These are phyloP conservation scores for Lagenidium sp. DNA, from an alignment of 352 stramenopile genomes.

Conservation along the genomic window DNA sequence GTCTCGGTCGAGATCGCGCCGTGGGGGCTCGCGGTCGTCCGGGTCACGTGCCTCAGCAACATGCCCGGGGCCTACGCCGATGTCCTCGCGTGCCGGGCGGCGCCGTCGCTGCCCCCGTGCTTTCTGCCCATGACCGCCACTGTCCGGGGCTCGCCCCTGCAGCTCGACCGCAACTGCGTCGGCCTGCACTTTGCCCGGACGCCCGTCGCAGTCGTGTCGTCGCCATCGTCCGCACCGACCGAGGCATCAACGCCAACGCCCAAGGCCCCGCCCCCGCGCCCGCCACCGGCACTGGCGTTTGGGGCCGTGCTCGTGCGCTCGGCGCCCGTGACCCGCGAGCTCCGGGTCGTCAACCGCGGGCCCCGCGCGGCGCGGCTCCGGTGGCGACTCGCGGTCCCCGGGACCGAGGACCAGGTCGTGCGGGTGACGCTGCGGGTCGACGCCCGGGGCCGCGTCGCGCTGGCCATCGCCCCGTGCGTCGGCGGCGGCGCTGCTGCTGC, in stretches of 20 bases:
- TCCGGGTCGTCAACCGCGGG: slow-evolving; percentile 63
- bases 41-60: slow-evolving; percentile 68
- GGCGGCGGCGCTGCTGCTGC: neutral
- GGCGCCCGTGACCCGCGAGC: slow-evolving; percentile 24
- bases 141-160: slow-evolving; percentile 46
- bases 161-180: slow-evolving; percentile 55
- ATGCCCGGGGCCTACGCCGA: slow-evolving; percentile 60
- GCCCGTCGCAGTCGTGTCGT: neutral
- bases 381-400: slow-evolving; percentile 48
- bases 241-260: too few species aligned
- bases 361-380: slow-evolving; percentile 41
- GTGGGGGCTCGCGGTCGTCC: slow-evolving; percentile 48
- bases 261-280: too few species aligned
- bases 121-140: slow-evolving; percentile 45
- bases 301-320: slow-evolving; percentile 35
- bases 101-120: slow-evolving; percentile 38
- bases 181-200: slow-evolving; percentile 25
- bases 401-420: slow-evolving; percentile 44
- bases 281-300: slow-evolving; percentile 26
- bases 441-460: slow-evolving; percentile 24
- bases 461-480: slow-evolving; percentile 27
- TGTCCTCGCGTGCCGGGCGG: slow-evolving; percentile 45
- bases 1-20: slow-evolving; percentile 25
- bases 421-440: slow-evolving; percentile 46
- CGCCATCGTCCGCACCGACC: slow-evolving; percentile 1